Percentiles rank a stretch among this genome's conserved stretches.
These are phyloP conservation scores for Blastobotrys persicus DNA, from an alignment of 1,139 yeast genomes.

Conservation along the genomic window DNA sequence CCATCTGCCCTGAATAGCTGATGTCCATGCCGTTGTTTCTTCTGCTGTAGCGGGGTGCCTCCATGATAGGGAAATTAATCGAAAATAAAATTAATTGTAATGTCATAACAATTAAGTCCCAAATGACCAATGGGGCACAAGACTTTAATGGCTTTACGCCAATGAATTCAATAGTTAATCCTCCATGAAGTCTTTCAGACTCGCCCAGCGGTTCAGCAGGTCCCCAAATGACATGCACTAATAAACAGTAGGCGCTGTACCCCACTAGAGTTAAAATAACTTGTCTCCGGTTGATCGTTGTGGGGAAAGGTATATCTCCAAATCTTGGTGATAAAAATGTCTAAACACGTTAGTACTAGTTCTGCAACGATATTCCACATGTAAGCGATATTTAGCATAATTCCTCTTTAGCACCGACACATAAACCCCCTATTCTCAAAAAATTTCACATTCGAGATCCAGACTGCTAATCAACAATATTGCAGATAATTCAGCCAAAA, in stretches of 20 bases:
- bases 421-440: no score
- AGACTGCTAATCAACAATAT: no score
- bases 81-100: conserved; percentile 29
- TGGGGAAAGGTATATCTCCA: conserved; percentile 20
- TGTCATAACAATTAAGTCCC: conserved; percentile 27
- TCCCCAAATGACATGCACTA: conserved; percentile 20
- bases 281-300: conserved; percentile 25
- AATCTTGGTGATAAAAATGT: conserved; percentile 28
- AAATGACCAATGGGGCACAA: conserved; percentile 24
- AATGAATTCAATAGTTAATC: conserved; percentile 37
- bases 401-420: not conserved
- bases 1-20: conserved; percentile 27
- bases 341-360: conserved; percentile 4
- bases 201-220: conserved; percentile 20
- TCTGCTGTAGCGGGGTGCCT: conserved; percentile 2
- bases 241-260: conserved; percentile 23
- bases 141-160: conserved; percentile 31
- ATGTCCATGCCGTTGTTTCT: not conserved
- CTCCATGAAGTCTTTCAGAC: conserved; percentile 31
- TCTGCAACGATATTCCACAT: no score
- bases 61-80: conserved; percentile 23
- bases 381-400: no score
- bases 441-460: no score
- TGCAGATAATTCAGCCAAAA: no score
- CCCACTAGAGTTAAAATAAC: conserved; percentile 24